phyloP scores from a whole-genome alignment of 768 basidiomycete genomes.

The Agaricus blazei region DNA sequence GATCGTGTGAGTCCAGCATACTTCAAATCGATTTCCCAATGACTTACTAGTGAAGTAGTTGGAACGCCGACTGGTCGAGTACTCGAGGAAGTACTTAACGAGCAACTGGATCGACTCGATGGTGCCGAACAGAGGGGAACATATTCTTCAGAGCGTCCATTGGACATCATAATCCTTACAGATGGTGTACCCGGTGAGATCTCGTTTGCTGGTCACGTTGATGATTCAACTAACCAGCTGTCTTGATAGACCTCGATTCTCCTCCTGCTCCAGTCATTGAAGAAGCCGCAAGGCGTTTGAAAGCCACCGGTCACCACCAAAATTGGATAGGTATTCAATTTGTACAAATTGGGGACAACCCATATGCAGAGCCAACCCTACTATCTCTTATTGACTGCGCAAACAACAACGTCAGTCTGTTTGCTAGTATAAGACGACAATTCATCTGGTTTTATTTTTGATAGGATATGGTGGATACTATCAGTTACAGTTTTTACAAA shows the following conservation, averaged over 20 bases:
- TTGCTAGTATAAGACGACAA: background rate
- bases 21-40: background rate
- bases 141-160: slow-evolving; percentile 21
- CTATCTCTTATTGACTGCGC: slow-evolving; percentile 20
- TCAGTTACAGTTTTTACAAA: slow-evolving; percentile 15
- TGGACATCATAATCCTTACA: slow-evolving; percentile 29
- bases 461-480: slow-evolving; percentile 28
- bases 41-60: slow-evolving; percentile 11
- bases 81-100: slow-evolving; percentile 12
- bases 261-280: slow-evolving; percentile 14
- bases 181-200: slow-evolving; percentile 25
- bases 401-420: slow-evolving; percentile 19
- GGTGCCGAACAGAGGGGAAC: slow-evolving; percentile 6
- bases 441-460: background rate
- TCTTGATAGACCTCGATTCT: background rate
- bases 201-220: background rate
- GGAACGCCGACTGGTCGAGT: slow-evolving; percentile 25
- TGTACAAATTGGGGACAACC: slow-evolving; percentile 28
- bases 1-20: slow-evolving; percentile 8
- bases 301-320: slow-evolving; percentile 22
- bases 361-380: slow-evolving; percentile 16
- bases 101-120: slow-evolving; percentile 20
- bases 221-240: background rate
- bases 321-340: slow-evolving; percentile 28
- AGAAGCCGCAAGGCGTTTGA: slow-evolving; percentile 19